These are phyloP conservation scores for Cryptococcus amylolentus DNA, from an alignment of 1,284 basidiomycete species.

Conservation along the genomic window DNA sequence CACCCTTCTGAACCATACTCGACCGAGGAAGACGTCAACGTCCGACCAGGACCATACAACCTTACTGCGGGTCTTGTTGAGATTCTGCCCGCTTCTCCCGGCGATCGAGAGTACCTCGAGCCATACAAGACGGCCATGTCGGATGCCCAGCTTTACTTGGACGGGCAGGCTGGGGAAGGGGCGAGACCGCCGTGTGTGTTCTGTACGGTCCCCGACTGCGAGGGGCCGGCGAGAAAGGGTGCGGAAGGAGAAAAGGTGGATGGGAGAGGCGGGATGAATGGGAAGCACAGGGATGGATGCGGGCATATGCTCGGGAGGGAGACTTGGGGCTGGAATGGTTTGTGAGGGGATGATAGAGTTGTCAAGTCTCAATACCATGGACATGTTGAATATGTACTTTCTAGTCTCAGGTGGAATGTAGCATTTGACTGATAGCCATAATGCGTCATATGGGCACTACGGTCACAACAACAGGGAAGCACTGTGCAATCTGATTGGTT, in stretches of 20 bases:
- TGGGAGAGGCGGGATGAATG: slow-evolving; percentile 42
- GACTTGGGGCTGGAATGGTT: slow-evolving; percentile 44
- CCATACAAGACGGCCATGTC: slow-evolving; percentile 30
- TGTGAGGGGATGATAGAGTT: background rate
- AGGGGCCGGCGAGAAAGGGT: slow-evolving; percentile 43
- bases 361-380: background rate
- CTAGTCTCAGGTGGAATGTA: background rate
- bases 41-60: slow-evolving; percentile 18
- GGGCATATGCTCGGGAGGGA: slow-evolving; percentile 44
- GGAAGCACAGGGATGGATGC: slow-evolving; percentile 41
- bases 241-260: slow-evolving; percentile 47
- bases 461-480: too few relatives aligned
- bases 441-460: too few relatives aligned
- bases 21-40: background rate
- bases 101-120: slow-evolving; percentile 28
- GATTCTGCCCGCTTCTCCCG: slow-evolving; percentile 15
- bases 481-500: too few relatives aligned
- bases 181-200: slow-evolving; percentile 32
- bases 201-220: slow-evolving; percentile 47
- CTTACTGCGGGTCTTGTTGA: slow-evolving; percentile 40
- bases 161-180: slow-evolving; percentile 18
- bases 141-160: slow-evolving; percentile 33
- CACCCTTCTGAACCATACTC: slow-evolving; percentile 20
- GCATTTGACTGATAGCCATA: background rate
- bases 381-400: background rate